phyloP scores from a whole-genome alignment of 2,329 filamentous ascomycete species.

The Pyrenophora teres region DNA sequence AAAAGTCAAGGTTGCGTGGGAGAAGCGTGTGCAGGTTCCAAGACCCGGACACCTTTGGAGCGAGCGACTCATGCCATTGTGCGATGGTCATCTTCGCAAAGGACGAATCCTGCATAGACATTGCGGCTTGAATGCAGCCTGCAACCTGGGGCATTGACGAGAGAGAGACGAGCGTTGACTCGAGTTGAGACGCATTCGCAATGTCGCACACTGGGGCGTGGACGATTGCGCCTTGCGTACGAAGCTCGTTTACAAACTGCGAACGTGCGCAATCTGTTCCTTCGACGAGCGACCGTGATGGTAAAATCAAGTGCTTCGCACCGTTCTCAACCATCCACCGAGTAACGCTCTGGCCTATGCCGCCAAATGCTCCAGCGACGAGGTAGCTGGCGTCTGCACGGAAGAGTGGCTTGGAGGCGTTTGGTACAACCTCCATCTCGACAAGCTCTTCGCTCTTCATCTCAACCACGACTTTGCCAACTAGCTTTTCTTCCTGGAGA shows the following conservation, averaged over 20 bases:
- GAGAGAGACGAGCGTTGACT: slow-evolving; percentile 5
- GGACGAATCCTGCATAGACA: slow-evolving; percentile 25
- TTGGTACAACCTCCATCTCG: slow-evolving; percentile 4
- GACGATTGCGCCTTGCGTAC: slow-evolving; percentile 12
- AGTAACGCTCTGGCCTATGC: slow-evolving; percentile 28
- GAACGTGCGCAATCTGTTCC: slow-evolving; percentile 8
- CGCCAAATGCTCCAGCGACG: slow-evolving; percentile 31
- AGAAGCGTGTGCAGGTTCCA: slow-evolving; percentile 36
- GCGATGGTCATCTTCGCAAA: slow-evolving; percentile 26
- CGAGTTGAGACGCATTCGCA: slow-evolving; percentile 8
- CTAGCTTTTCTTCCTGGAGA: slow-evolving; percentile 14
- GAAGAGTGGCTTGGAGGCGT: slow-evolving; percentile 8
- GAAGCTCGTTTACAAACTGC: slow-evolving; percentile 14
- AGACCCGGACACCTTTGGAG: slow-evolving; percentile 42
- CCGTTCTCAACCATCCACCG: slow-evolving; percentile 27
- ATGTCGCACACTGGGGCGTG: slow-evolving; percentile 25
- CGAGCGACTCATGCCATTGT: slow-evolving; percentile 16
- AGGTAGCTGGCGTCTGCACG: slow-evolving; percentile 26
- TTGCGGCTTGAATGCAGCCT: slow-evolving; percentile 32
- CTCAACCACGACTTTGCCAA: slow-evolving; percentile 11
- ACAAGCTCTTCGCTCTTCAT: slow-evolving; percentile 13
- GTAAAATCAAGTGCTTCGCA: slow-evolving; percentile 26
- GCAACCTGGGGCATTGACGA: slow-evolving; percentile 24
- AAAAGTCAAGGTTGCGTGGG: slow-evolving; percentile 28
- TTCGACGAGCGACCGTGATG: slow-evolving; percentile 17